Base-by-base conservation (phyloP, 2,329 filamentous ascomycete species). In the Pyrenochaeta sp. region DNA sequence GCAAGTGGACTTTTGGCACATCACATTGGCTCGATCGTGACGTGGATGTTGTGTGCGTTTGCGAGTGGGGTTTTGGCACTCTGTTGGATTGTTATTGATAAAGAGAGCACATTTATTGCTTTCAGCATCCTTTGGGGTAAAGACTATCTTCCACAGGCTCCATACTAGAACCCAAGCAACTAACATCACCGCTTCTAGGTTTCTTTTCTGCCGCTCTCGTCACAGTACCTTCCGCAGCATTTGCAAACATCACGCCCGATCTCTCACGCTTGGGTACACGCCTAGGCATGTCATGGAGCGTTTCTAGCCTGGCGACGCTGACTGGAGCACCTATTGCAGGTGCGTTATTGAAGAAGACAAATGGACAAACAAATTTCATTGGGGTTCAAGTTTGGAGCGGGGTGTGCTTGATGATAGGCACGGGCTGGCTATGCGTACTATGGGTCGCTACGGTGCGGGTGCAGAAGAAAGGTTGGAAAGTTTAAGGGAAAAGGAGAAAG, bases 131-230 rank as follows among this genome's bases (percentile, higher is more conserved):
- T 76, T 4, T 76, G 72, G 72, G 73, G 73, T 73, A 62, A 33
- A 66, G 58, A 9, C 18, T 10, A 5, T 7, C 18, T 4, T 23
- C 21, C 10, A 37, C 35, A 37, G 6, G n/a, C n/a, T n/a, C n/a
- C n/a, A n/a, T n/a, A n/a, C 23, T 27, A 27, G 23, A 27, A 27
- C 23, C 23, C 9, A 27, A 27, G 23, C 9, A 27, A 27, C 23
- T 27, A 27, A 27, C 23, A 27, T 27, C 23, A 53, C 32, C 14
- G 9, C 2, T 3, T n/a, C 4, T 18, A 75, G 71, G 73, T 0
- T 76, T 76, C 54, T 67, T 73, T 46, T 76, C 74, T 0, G 72
- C 72, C 0, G 72, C 62, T n/a, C 60, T 76, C 1, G 73, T 76
- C 7, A 76, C 74, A 0, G 61, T 76, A 0, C 74, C 74, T 0